Base-by-base conservation (phyloP, 805 yeast species). In the Wilhelminamyces savonicus region DNA sequence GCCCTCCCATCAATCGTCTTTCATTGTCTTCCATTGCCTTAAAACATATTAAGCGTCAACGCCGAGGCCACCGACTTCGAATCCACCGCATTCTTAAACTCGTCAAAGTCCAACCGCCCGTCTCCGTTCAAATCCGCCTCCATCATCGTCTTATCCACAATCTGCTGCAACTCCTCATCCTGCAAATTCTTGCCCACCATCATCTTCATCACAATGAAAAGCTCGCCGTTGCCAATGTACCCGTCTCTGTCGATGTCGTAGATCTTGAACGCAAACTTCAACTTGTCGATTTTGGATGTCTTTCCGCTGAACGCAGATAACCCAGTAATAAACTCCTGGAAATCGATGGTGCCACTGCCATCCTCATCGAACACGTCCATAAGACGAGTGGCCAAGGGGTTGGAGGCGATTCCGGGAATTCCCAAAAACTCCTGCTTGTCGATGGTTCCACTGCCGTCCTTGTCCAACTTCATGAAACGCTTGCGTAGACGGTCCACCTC, bases 171-270 rank as follows among this genome's bases (percentile, higher is more conserved):
- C 48, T 92, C 95, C 16, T 75, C 76, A 35, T 84, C 94, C 38
- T 77, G 81, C 34, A 94, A 60, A 48, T 92, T 87, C 43, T 77
- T 80, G 2, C 97, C 98, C 16, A 94, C 98, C 98, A 92, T 92
- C 75, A 85, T 83, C 57, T 92, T 84, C 61, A 92, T 66, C 23
- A 92, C 97, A 23, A 90, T 69, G 48, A 81, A 92, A 33, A 92
- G 57, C 58, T 92, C 99, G 15, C 98, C 99, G 51, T 90, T 90
- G 3, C 97, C 88, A 21, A 92, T 85, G 52, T 50, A 87, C 0
- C 98, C 98, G 52, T 92, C 99, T 32, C 86, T 71, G 56, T 92
- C 99, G 39, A 92, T 86, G 52, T 92, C 99, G 51, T 92, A 92
- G 13, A 92, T 86, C 48, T 79, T 83, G 60, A 92, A 92, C 8